phyloP scores from a whole-genome alignment of 345 rosid species.

The Crucihimalaya himalaica region DNA sequence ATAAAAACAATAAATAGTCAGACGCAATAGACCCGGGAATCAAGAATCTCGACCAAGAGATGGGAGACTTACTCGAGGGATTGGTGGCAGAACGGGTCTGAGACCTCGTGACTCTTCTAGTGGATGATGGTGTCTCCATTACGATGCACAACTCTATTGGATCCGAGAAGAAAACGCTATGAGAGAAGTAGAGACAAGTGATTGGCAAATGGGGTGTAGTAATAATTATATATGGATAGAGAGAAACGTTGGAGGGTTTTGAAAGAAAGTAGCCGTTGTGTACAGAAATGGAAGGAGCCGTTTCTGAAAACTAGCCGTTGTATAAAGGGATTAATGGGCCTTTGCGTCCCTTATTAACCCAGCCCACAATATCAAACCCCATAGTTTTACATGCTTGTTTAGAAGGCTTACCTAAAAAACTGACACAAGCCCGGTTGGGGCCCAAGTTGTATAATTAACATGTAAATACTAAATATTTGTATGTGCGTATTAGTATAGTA shows the following conservation, averaged over 20 bases:
- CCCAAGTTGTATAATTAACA: background rate
- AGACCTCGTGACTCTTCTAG: constrained; percentile 40
- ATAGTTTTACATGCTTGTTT: too few relatives aligned
- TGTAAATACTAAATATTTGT: background rate
- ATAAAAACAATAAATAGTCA: background rate
- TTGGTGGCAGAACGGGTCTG: constrained; percentile 34
- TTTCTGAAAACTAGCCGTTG: constrained; percentile 35
- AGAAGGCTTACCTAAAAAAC: too few relatives aligned
- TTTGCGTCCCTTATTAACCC: too few relatives aligned
- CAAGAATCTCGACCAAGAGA: background rate
- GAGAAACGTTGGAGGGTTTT: background rate
- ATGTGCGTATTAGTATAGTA: background rate
- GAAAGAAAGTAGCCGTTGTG: constrained; percentile 34
- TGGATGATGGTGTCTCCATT: constrained; percentile 40
- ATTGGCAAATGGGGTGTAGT: background rate
- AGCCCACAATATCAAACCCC: too few relatives aligned
- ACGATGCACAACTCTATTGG: background rate
- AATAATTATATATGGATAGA: background rate
- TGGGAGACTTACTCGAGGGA: constrained; percentile 24
- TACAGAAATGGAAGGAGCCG: constrained; percentile 31
- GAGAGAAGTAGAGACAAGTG: background rate
- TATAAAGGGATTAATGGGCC: too few relatives aligned
- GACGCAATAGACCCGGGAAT: background rate
- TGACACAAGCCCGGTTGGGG: too few relatives aligned
- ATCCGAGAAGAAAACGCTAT: background rate